These are phyloP conservation scores for Phytophthora multivora DNA, from an alignment of 352 stramenopile species.

Conservation along the genomic window DNA sequence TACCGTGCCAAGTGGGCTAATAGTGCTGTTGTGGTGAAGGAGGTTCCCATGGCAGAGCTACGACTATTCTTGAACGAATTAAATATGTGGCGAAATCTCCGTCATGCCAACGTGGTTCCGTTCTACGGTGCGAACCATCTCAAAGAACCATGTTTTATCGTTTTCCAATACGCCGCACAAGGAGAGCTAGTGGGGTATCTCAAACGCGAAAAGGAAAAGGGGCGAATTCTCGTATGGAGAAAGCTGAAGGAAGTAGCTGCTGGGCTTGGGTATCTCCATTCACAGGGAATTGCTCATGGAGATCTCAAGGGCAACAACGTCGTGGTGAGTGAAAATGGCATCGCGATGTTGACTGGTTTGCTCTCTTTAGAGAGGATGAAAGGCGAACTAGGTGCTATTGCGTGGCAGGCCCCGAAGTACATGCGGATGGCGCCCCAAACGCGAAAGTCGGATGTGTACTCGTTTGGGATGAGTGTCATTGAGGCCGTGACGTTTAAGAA, in stretches of 20 bases:
- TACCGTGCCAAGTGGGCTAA: conserved; percentile 16
- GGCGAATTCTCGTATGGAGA: conserved; percentile 1
- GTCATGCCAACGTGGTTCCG: conserved; percentile 20
- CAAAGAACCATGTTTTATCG: conserved; percentile 22
- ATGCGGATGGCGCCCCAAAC: background rate
- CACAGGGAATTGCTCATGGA: conserved; percentile 30
- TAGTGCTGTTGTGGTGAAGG: conserved; percentile 20
- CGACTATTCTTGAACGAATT: conserved; percentile 19
- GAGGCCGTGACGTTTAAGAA: background rate
- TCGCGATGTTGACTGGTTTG: conserved; percentile 39
- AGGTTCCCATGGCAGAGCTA: conserved; percentile 9
- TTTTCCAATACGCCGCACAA: conserved; percentile 17
- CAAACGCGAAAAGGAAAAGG: conserved; percentile 6
- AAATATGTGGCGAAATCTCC: conserved; percentile 11
- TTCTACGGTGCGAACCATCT: conserved; percentile 26
- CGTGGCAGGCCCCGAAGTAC: background rate
- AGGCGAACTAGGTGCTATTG: background rate
- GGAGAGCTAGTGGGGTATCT: conserved; percentile 22
- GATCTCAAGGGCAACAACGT: conserved; percentile 27
- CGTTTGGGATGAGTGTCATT: background rate
- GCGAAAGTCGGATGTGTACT: background rate
- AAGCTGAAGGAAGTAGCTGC: conserved; percentile 19
- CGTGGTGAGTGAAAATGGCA: conserved; percentile 30
- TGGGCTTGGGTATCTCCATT: conserved; percentile 24
- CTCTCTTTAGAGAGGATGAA: conserved; percentile 16